A percentile compares a stretch with the other conserved stretches of the same genome.
phyloP scores from a whole-genome alignment of 208 protist genomes.

The Leishmania amazonensis region DNA sequence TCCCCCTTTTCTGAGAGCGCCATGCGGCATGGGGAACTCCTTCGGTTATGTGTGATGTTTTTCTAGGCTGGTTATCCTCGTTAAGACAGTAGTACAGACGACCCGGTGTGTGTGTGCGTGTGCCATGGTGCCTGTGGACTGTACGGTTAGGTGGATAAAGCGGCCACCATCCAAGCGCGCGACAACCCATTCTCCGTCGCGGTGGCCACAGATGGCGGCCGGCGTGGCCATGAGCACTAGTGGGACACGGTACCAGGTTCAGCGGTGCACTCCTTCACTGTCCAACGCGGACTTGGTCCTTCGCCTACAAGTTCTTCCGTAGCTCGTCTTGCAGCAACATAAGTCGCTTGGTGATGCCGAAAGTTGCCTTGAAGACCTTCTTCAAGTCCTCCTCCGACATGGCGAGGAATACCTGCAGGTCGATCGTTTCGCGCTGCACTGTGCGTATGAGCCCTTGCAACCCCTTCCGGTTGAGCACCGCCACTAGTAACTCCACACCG shows the following conservation, averaged over 20 bases:
- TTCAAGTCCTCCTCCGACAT: slow-evolving; percentile 78
- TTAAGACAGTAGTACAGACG: not conserved
- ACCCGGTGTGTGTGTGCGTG: not conserved
- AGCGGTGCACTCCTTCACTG: not conserved
- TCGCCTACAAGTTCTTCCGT: slow-evolving; percentile 32
- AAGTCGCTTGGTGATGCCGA: slow-evolving; percentile 81
- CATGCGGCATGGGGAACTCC: not conserved
- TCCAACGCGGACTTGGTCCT: not conserved
- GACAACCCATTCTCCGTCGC: not conserved
- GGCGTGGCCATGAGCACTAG: not conserved
- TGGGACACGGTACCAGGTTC: not conserved
- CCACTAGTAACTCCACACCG: slow-evolving; percentile 53
- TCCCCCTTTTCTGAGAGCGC: not conserved
- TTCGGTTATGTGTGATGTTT: not conserved
- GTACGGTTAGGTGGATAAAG: not conserved
- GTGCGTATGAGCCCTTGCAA: slow-evolving; percentile 51
- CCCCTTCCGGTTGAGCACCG: slow-evolving; percentile 63
- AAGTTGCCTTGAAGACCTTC: slow-evolving; percentile 82
- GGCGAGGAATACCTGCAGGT: slow-evolving; percentile 74
- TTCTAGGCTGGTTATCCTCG: not conserved
- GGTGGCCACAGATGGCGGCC: not conserved
- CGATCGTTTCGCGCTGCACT: slow-evolving; percentile 72
- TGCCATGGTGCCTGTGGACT: not conserved
- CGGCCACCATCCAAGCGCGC: not conserved
- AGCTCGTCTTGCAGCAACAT: slow-evolving; percentile 79